Evolutionary conservation across 2,329 filamentous ascomycete genomes (phyloP), one percentile per base, ranked within the genome.

Genomic region (Scedosporium apiospermum): DNA sequence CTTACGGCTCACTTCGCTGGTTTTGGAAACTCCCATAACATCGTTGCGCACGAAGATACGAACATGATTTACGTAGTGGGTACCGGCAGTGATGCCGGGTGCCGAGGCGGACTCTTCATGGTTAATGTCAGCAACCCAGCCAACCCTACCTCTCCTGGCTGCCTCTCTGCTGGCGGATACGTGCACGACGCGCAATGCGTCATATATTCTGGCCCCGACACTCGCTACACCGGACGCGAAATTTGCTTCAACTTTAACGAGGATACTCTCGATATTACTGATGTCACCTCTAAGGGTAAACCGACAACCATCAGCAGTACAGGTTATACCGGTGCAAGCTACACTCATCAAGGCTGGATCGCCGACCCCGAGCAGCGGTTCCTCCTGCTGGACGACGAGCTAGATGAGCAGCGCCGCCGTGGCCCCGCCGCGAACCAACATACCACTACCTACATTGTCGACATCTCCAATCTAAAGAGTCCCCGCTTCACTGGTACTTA

Each of bases 321-420:
- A 3, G 77, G 76, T 0, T 85, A 84, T 70, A 76, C 78, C 12
- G 82, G 82, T 53, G 80, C 79, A 27, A 70, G 76, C 21, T 84
- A 84, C 73, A 82, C 80, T 1, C 82, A 85, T 69, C 82, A 84
- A 68, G 82, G 82, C 62, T 79, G 77, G 72, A 71, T 83, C 12
- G 74, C 80, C 58, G 74, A 80, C 66, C 70, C 71, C 10, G 68
- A 74, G 61, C 76, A 69, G 69, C 72, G 75, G 58, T 78, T 78
- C 66, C 71, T 71, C 55, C 74, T 83, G 18, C 71, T 83, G 14
- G 80, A 83, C 66, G 80, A 83, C 66, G 81, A 83, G 68, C 74
- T 78, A 26, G 81, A 84, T 67, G 81, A 84, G 70, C 68, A 72
- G 41, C 70, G 77, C n/a, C 46, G 30, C 27, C 27, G 42, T 10